Base-by-base conservation (phyloP, 2,329 filamentous ascomycete species). In the Cercospora berteroae region DNA sequence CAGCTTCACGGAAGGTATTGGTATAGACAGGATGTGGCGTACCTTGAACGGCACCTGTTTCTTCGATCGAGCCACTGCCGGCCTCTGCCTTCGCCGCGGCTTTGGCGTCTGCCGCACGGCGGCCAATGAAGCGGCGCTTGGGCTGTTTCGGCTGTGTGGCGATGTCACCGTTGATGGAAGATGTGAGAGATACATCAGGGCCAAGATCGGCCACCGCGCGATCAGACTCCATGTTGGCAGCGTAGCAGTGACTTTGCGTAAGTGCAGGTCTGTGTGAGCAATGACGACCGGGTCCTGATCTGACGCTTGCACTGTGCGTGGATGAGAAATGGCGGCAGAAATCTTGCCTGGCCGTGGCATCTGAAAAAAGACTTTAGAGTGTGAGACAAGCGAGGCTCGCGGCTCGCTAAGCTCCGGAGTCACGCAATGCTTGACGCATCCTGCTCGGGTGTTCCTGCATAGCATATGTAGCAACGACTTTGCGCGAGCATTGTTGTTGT, bases 121-220 rank as follows among this genome's bases (percentile, higher is more conserved):
- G 86, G 31, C 95, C 95, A 18, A 99, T 90, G 73, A 99, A 99
- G 66, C 94, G 88, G 80, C 94, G 94, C 83, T 92, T 96, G 23
- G 95, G 95, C 75, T 94, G 90, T 76, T 86, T 92, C 59, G 81
- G 78, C 1, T 77, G 77, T 20, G 83, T 73, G 6, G 79, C 79
- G 25, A 82, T 79, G 67, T 84, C 85, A 78, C 80, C 83, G 72
- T 78, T 81, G 75, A 86, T 84, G 70, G 29, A 39, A 27, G 55
- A 33, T 44, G 66, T 62, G 89, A 88, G 48, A 36, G 65, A 48
- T 25, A 63, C 25, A 12, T 88, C 88, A 50, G 90, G 84, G 67
- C 90, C 90, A 29, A 94, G 80, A 74, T 93, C 90, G 33, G 88
- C 86, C 69, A 88, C 83, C 33, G 86, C 87, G 72, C 91, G 83